Evolutionary conservation across 2,329 filamentous ascomycete genomes (phyloP).

Genomic region (Fusarium anthophilum): DNA sequence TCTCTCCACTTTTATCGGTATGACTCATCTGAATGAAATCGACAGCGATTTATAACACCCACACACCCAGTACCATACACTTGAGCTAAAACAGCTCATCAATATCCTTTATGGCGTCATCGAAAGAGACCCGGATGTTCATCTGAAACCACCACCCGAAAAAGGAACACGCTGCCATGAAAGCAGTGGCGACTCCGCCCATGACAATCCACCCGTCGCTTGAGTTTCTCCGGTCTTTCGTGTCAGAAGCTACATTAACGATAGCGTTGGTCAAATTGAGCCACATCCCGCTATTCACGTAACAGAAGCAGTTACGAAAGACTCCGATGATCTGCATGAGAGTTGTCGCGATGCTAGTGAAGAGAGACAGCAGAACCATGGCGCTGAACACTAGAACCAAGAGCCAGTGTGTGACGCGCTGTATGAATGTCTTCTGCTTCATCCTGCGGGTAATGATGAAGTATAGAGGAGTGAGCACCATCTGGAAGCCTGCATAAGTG

Average conservation of each 20-base stretch:
- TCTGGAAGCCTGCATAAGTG: not conserved
- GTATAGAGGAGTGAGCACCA: not conserved
- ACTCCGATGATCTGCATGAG: not conserved
- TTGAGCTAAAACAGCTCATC: not conserved
- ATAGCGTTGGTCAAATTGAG: not conserved
- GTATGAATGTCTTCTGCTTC: not conserved
- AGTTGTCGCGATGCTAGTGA: not conserved
- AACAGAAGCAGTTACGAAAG: not conserved
- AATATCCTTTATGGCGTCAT: not conserved
- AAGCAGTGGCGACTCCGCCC: not conserved
- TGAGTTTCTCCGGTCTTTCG: not conserved
- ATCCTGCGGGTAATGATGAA: not conserved
- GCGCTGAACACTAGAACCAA: not conserved
- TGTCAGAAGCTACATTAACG: not conserved
- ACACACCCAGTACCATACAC: too few species aligned
- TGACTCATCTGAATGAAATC: too few species aligned
- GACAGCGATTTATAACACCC: too few species aligned
- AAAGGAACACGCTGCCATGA: not conserved
- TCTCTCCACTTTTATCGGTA: too few species aligned
- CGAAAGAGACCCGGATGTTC: not conserved
- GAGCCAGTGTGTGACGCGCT: not conserved
- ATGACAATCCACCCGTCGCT: not conserved
- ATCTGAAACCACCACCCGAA: not conserved
- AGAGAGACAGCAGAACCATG: not conserved
- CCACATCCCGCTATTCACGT: not conserved